Percentiles rank a stretch among this genome's conserved stretches.
Evolutionary conservation across 2,329 filamentous ascomycete genomes (phyloP).

Genomic region (Aspergillus viridinutans): DNA sequence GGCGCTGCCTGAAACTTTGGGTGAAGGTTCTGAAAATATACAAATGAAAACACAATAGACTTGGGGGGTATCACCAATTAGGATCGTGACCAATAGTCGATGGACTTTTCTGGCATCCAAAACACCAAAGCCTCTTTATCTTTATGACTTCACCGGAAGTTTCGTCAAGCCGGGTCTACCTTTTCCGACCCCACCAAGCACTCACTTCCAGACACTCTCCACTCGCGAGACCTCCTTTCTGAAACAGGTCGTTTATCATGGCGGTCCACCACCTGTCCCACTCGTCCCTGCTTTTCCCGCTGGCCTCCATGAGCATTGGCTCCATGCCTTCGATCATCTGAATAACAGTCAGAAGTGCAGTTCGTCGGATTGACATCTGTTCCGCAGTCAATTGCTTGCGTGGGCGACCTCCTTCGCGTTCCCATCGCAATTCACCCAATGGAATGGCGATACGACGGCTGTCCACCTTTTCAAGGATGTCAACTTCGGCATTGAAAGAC

Average conservation of each 20-base stretch:
- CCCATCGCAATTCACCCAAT: conserved; percentile 79
- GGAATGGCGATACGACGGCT: conserved; percentile 81
- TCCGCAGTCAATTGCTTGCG: conserved; percentile 58
- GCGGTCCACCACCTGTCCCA: conserved; percentile 87
- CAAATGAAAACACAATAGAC: conserved; percentile 14
- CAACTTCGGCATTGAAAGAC: conserved; percentile 75
- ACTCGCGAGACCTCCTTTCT: conserved; percentile 71
- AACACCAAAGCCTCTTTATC: conserved; percentile 26
- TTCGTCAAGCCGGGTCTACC: conserved; percentile 24
- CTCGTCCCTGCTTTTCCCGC: conserved; percentile 83
- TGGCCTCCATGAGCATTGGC: conserved; percentile 73
- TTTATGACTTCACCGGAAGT: conserved; percentile 10
- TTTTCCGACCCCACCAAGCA: conserved; percentile 61
- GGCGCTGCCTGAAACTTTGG: conserved; percentile 3
- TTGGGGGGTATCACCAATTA: conserved; percentile 38
- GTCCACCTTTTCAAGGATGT: conserved; percentile 63
- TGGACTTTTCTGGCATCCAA: conserved; percentile 24
- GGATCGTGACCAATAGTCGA: conserved; percentile 29
- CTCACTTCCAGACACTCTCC: conserved; percentile 76
- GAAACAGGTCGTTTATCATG: conserved; percentile 79
- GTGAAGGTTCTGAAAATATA: conserved; percentile 15
- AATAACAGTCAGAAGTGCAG: conserved; percentile 75
- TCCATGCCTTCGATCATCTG: conserved; percentile 83
- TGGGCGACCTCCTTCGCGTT: conserved; percentile 56
- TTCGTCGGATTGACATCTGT: conserved; percentile 70